Base-by-base conservation (phyloP, 2,329 filamentous ascomycete species). In the Raffaelea albimanens region DNA sequence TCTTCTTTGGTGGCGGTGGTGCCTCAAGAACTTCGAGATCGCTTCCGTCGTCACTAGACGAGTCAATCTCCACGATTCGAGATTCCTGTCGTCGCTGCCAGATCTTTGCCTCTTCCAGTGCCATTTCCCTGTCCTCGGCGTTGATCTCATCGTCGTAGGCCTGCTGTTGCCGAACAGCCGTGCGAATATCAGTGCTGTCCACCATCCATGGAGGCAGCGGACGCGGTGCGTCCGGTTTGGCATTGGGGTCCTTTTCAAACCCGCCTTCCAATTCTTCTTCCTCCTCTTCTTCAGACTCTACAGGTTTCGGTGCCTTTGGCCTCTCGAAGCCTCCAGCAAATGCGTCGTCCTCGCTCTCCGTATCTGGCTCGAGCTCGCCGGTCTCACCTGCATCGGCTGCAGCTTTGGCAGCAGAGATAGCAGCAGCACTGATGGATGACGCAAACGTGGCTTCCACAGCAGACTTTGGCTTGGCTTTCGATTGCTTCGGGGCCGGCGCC, bases 151-250 rank as follows among this genome's bases (percentile, higher is more conserved):
- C 64, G 43, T 83, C 77, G 43, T 62, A 70, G 56, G 67, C 75
- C 53, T 66, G 74, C 64, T 80, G 76, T 48, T 78, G 74, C 55
- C 75, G 77, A 51, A 81, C 64, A 22, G 75, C 73, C 44, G 82
- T 74, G 51, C 83, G 72, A 29, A 90, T 80, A 49, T 89, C 85
- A 2, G 73, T 72, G 5, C 80, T 65, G 52, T 80, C 76, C 2
- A 68, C 66, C 58, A 93, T 75, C 87, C 87, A 93, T 1, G 87
- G 87, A 1, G 87, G 87, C 8, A 91, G 59, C 0, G 83, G 82
- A n/a, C 68, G 71, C 1, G 75, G 69, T 3, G 61, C 63, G 13
- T 38, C 34, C 9, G n/a, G 18, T 61, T 58, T 13, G 62, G 16
- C 13, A 13, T 20, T 18, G 16, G 36, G 14, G 21, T 34, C 48